These are phyloP conservation scores for Cytospora leucostoma DNA, from an alignment of 2,329 filamentous ascomycete species.

Conservation along the genomic window DNA sequence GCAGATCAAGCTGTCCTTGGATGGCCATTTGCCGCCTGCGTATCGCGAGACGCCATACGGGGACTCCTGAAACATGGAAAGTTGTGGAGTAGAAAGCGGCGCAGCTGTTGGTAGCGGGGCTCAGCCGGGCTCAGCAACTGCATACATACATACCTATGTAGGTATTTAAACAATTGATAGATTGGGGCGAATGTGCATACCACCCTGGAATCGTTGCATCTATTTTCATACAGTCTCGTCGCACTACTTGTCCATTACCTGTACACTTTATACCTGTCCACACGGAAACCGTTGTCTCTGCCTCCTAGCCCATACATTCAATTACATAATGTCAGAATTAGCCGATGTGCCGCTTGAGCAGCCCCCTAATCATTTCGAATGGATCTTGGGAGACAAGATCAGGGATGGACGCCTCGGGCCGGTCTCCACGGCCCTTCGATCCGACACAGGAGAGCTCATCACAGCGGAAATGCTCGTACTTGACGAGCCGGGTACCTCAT, in stretches of 20 bases:
- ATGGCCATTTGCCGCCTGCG: constrained; percentile 38
- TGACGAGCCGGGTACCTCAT: neutral
- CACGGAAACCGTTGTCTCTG: neutral
- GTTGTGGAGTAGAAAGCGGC: neutral
- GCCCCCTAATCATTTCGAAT: neutral
- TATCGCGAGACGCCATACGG: constrained; percentile 30
- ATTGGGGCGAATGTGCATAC: neutral
- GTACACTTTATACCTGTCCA: neutral
- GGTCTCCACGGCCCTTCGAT: constrained; percentile 13
- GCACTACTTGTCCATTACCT: neutral
- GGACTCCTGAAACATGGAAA: neutral
- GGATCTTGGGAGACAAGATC: constrained; percentile 8
- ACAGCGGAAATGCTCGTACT: constrained; percentile 12
- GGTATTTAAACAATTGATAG: too few species aligned
- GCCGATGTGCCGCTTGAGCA: neutral
- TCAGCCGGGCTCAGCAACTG: too few species aligned
- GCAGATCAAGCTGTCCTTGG: constrained; percentile 40
- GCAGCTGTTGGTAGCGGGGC: neutral
- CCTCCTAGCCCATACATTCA: neutral
- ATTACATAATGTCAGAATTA: constrained; percentile 3
- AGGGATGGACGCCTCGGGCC: constrained; percentile 22
- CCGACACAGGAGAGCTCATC: constrained; percentile 19
- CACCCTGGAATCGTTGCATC: neutral
- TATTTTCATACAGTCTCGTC: neutral
- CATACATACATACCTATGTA: too few species aligned